Conservation (phyloP, 176 grass and related monocot species). For the Aegilops sharonensis region DNA sequence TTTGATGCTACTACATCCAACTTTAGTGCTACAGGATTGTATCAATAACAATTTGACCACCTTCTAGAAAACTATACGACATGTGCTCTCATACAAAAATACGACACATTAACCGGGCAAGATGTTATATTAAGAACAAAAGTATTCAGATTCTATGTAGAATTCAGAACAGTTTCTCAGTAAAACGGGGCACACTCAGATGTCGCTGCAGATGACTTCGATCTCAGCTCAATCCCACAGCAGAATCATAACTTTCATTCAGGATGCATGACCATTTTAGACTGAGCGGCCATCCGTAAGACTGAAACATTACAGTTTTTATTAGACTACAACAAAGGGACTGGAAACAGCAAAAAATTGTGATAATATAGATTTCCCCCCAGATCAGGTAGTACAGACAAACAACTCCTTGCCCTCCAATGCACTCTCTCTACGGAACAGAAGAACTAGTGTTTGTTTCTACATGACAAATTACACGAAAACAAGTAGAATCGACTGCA, state of each 20-base stretch:
- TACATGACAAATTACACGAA: conserved; percentile 33
- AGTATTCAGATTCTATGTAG: no score
- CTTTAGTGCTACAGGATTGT: no score
- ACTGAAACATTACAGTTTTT: neutral
- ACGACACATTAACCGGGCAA: no score
- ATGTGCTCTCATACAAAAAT: no score
- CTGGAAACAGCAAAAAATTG: conserved; percentile 2
- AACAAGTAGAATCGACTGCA: conserved; percentile 35
- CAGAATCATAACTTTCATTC: neutral
- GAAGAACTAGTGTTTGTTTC: conserved; percentile 5
- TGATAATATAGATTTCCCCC: neutral
- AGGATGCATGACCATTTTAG: neutral
- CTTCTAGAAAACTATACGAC: no score
- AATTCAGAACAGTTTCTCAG: no score
- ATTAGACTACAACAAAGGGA: neutral
- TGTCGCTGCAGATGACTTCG: neutral
- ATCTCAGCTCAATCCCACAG: neutral
- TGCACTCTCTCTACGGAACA: conserved; percentile 23
- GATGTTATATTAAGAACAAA: no score
- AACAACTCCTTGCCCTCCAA: conserved; percentile 10
- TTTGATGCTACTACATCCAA: no score
- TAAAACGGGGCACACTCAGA: neutral
- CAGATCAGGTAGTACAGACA: conserved; percentile 17
- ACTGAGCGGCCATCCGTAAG: neutral
- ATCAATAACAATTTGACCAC: no score